Evolutionary conservation across 495 filamentous ascomycete species (phyloP).

Genomic region (Coniosporium apollinis): DNA sequence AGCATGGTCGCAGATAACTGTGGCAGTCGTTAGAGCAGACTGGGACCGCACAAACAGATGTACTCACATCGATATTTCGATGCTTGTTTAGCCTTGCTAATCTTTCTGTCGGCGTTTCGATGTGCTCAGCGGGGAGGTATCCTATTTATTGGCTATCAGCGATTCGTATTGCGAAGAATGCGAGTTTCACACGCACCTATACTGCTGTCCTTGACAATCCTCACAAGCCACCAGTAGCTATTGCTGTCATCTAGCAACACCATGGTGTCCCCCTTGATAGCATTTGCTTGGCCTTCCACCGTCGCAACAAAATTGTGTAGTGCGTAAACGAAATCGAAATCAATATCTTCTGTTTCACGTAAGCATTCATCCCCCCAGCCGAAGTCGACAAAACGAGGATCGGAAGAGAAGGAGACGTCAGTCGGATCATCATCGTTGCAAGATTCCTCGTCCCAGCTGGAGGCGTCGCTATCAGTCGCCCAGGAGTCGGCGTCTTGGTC

Average conservation of each 20-base stretch:
- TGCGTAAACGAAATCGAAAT: conserved; percentile 98
- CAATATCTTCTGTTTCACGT: conserved; percentile 85
- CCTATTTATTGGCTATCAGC: conserved; percentile 37
- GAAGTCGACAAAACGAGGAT: conserved; percentile 44
- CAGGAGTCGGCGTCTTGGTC: conserved; percentile 16
- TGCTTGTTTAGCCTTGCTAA: conserved; percentile 93
- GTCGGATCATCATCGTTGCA: conserved; percentile 34
- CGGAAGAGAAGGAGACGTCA: conserved; percentile 30
- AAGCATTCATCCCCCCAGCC: conserved; percentile 66
- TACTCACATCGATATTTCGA: conserved; percentile 81
- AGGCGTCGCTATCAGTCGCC: conserved; percentile 17
- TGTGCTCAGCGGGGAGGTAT: conserved; percentile 93
- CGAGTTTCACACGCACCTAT: conserved; percentile 48
- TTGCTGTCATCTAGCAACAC: conserved; percentile 99
- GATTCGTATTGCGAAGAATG: neutral
- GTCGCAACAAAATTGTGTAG: conserved; percentile 95
- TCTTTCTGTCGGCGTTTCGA: conserved; percentile 93
- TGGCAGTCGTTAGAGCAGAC: neutral
- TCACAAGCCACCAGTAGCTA: conserved; percentile 98
- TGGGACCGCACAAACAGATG: neutral
- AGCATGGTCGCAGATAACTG: conserved; percentile 90
- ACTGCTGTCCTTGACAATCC: conserved; percentile 91
- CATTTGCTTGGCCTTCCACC: conserved; percentile 95
- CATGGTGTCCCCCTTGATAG: conserved; percentile 97
- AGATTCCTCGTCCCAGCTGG: conserved; percentile 6